A percentile compares a stretch with the other conserved stretches of the same genome.
Conservation (phyloP, 2,329 filamentous ascomycete genomes). For the Sclerotinia spermophila region DNA sequence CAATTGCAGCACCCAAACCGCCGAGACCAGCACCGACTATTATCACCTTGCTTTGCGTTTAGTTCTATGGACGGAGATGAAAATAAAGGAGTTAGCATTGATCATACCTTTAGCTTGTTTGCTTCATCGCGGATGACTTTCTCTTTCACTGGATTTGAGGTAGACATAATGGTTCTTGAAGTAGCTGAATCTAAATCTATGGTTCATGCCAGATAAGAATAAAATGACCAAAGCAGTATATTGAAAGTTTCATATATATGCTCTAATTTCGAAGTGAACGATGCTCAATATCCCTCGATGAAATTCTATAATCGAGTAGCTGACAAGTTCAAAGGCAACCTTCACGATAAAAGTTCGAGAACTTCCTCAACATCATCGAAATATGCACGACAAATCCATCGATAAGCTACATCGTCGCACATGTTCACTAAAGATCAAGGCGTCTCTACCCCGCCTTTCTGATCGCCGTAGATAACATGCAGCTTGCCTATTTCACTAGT, state of each 20-base stretch:
- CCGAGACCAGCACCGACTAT: conserved; percentile 55
- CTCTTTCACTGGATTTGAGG: not conserved
- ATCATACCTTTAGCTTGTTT: conserved; percentile 26
- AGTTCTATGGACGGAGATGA: not conserved
- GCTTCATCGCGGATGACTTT: conserved; percentile 2
- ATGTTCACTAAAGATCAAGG: not conserved
- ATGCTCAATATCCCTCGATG: not conserved
- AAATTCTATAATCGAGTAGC: not conserved
- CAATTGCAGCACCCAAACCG: conserved; percentile 44
- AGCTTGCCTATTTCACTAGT: not conserved
- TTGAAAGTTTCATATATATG: not conserved
- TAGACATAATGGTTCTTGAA: not conserved
- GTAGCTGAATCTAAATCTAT: no score
- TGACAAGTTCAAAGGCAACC: not conserved
- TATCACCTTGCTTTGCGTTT: conserved; percentile 37
- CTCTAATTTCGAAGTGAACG: not conserved
- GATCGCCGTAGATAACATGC: not conserved
- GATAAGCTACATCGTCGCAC: not conserved
- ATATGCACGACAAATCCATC: not conserved
- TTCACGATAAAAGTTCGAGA: not conserved
- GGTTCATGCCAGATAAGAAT: not conserved
- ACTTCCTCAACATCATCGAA: not conserved
- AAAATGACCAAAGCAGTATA: not conserved
- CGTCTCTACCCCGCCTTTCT: not conserved
- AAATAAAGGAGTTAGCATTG: not conserved